Evolutionary conservation across 2,329 filamentous ascomycete species (phyloP).

Genomic region (Penicillium sclerotiorum): DNA sequence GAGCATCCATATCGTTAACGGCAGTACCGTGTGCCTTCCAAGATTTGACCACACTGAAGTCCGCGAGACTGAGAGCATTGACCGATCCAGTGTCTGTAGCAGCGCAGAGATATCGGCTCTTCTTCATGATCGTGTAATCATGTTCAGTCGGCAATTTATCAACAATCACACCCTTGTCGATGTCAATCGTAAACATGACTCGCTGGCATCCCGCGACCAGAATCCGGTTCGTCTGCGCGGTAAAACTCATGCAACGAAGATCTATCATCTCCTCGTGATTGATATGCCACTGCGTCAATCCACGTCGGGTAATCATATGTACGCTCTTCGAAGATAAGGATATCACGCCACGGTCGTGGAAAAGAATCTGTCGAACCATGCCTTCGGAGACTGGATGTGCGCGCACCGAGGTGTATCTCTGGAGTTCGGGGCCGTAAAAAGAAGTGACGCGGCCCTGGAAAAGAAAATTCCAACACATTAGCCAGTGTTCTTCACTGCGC

Average conservation of each 20-base stretch:
- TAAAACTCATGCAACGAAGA: constrained; percentile 93
- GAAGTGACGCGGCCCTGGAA: constrained; percentile 83
- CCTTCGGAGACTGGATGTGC: constrained; percentile 75
- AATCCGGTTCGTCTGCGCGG: constrained; percentile 81
- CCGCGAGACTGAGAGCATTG: constrained; percentile 80
- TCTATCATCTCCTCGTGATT: constrained; percentile 79
- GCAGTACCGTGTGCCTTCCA: constrained; percentile 89
- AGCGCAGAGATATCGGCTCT: constrained; percentile 84
- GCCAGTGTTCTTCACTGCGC: neutral
- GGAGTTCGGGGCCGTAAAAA: constrained; percentile 82
- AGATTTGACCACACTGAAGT: constrained; percentile 75
- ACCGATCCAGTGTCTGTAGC: constrained; percentile 81
- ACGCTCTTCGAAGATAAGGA: constrained; percentile 80
- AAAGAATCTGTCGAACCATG: constrained; percentile 80
- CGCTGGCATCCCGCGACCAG: constrained; percentile 85
- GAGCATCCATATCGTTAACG: constrained; percentile 96
- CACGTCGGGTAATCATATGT: constrained; percentile 84
- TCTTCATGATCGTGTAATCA: constrained; percentile 90
- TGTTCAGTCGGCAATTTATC: constrained; percentile 73
- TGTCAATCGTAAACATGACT: constrained; percentile 76
- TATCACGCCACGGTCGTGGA: constrained; percentile 88
- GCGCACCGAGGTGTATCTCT: constrained; percentile 87
- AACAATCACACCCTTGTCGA: constrained; percentile 71
- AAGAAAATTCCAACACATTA: neutral
- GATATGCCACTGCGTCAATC: constrained; percentile 86